Evolutionary conservation across 2,329 filamentous ascomycete genomes (phyloP), one percentile per base, ranked within the genome.

Genomic region (Sarocladium strictum): DNA sequence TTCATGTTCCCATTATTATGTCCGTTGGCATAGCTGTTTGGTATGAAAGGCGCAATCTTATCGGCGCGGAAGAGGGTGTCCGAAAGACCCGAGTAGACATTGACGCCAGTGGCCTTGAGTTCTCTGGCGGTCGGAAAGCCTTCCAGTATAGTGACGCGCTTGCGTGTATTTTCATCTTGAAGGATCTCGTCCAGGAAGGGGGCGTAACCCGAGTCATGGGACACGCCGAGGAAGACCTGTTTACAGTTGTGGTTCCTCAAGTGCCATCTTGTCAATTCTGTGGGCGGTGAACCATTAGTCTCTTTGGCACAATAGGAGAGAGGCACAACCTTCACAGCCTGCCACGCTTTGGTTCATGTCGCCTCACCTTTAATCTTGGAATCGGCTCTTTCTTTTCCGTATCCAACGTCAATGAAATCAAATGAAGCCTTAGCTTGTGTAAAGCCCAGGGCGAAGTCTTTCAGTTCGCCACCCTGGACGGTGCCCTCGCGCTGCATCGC

Each of bases 321-420:
- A n/a, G n/a, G 7, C 29, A 32, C 12, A 32, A 32, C 12, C 29
- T 32, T 12, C 6, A 6, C 29, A 32, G 29, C 29, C 29, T 32
- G 12, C 29, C 29, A 21, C 45, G n/a, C 19, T 4, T 21, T 15
- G 15, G 35, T n/a, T 29, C 27, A 33, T 45, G 57, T n/a, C n/a
- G n/a, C n/a, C 67, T 50, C 65, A 82, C 81, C 81, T 74, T 76
- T 78, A 59, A 86, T 79, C 65, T 86, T 86, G 47, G 75, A 75
- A 62, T 83, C 79, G 7, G 78, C 76, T 51, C 78, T 72, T 61
- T 84, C 80, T 63, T 83, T 83, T 43, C 76, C 76, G 59, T 75
- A 68, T 32, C 83, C 82, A 53, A 86, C 76, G 62, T 86, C 82
- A 55, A 85, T 71, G 69, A 85, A 86, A 65, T 86, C 81, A 69